Evolutionary conservation across 2,329 filamentous ascomycete genomes (phyloP).

Genomic region (Fusarium palustre): DNA sequence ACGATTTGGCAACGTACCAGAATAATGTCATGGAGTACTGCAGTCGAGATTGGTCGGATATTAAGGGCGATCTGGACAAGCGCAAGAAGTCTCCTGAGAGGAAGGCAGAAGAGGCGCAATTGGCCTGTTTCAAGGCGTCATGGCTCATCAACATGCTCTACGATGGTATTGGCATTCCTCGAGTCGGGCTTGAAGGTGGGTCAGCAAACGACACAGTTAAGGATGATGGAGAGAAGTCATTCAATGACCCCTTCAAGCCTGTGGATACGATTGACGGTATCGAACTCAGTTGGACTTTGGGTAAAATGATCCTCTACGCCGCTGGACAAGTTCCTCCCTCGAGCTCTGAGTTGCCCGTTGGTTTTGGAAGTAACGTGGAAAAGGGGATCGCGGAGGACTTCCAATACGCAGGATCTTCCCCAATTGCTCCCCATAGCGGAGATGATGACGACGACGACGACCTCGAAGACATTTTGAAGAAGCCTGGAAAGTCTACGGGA

Average conservation of each 20-base stretch:
- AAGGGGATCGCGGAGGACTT: slow-evolving; percentile 78
- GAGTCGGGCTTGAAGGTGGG: slow-evolving; percentile 79
- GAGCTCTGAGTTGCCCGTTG: slow-evolving; percentile 75
- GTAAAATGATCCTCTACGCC: slow-evolving; percentile 96
- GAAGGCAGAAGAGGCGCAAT: slow-evolving; percentile 81
- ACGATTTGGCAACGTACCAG: slow-evolving; percentile 92
- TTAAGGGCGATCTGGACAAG: slow-evolving; percentile 73
- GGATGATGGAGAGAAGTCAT: slow-evolving; percentile 74
- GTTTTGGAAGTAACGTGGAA: slow-evolving; percentile 87
- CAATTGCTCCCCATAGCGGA: slow-evolving; percentile 50
- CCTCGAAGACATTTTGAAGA: slow-evolving; percentile 74
- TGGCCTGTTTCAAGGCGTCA: slow-evolving; percentile 97
- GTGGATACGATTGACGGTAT: slow-evolving; percentile 91
- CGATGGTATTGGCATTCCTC: slow-evolving; percentile 92
- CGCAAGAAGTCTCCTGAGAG: slow-evolving; percentile 80
- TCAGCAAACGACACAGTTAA: slow-evolving; percentile 77
- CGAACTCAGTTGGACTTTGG: slow-evolving; percentile 97
- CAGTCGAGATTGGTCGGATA: slow-evolving; percentile 81
- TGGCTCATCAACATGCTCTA: slow-evolving; percentile 98
- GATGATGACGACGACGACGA: slow-evolving; percentile 64
- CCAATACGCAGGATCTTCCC: slow-evolving; percentile 78
- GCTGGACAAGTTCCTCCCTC: slow-evolving; percentile 83
- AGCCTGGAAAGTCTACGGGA: slow-evolving; percentile 75
- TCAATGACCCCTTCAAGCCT: slow-evolving; percentile 87
- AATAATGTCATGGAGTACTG: slow-evolving; percentile 87